phyloP scores from a whole-genome alignment of 345 rosid species.

The Gossypium ekmanianum region DNA sequence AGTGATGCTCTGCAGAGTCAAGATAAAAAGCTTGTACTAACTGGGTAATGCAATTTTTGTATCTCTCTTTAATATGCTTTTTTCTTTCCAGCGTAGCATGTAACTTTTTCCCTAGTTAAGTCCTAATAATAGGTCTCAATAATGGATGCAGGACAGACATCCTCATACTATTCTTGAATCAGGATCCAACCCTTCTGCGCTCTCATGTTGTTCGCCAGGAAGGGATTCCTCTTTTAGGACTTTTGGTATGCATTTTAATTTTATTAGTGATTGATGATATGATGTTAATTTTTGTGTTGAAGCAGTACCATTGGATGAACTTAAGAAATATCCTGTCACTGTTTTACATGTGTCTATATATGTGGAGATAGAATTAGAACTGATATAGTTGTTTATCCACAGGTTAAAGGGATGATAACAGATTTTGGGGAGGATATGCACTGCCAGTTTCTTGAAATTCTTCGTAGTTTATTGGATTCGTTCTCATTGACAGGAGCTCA shows the following conservation, averaged over 20 bases:
- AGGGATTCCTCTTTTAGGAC: constrained; percentile 76
- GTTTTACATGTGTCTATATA: background rate
- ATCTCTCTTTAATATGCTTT: constrained; percentile 7
- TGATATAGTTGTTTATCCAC: constrained; percentile 21
- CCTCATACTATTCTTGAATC: constrained; percentile 74
- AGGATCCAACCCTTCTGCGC: constrained; percentile 68
- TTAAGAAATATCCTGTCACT: background rate
- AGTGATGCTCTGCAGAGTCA: constrained; percentile 62
- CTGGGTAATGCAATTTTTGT: constrained; percentile 56
- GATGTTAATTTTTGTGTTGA: background rate
- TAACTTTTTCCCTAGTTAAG: background rate
- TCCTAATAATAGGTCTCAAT: constrained; percentile 30
- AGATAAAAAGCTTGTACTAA: constrained; percentile 73
- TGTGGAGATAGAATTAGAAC: constrained; percentile 5
- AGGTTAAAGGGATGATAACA: constrained; percentile 97
- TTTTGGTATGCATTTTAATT: constrained; percentile 60
- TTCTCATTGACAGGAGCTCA: constrained; percentile 70
- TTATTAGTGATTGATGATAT: background rate
- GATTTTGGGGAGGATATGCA: constrained; percentile 96
- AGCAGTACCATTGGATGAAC: background rate
- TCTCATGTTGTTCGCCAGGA: constrained; percentile 66
- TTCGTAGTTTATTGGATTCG: constrained; percentile 92
- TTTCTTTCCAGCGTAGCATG: background rate
- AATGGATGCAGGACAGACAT: constrained; percentile 92
- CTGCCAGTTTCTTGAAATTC: constrained; percentile 96